These are phyloP conservation scores for Fraxinus greggii DNA, from an alignment of 305 asterid genomes.

Conservation along the genomic window DNA sequence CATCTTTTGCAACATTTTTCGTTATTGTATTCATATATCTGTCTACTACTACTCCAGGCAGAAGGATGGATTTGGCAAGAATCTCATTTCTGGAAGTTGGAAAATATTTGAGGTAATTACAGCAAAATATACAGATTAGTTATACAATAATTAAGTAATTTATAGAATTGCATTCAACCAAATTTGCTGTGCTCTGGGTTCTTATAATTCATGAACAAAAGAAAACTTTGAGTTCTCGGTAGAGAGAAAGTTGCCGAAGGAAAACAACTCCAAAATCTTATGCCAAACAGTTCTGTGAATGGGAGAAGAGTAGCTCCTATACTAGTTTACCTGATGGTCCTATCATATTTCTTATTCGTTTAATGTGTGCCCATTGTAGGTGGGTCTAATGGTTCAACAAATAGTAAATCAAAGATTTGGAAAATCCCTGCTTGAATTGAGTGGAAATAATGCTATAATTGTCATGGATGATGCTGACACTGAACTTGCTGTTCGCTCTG, in stretches of 20 bases:
- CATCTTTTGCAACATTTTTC: background rate
- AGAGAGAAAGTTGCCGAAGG: background rate
- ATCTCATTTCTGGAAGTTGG: background rate
- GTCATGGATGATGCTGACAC: conserved; percentile 94
- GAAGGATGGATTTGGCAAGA: background rate
- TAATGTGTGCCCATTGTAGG: conserved; percentile 44
- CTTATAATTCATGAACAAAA: background rate
- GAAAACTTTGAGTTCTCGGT: background rate
- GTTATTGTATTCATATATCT: background rate
- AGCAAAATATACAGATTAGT: background rate
- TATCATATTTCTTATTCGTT: background rate
- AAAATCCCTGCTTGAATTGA: conserved; percentile 84
- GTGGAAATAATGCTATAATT: conserved; percentile 94
- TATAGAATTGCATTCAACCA: background rate
- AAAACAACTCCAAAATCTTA: background rate
- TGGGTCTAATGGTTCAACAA: conserved; percentile 89
- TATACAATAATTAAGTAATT: background rate
- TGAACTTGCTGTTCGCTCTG: conserved; percentile 91
- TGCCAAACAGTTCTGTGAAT: background rate
- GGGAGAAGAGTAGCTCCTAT: background rate
- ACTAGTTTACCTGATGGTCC: background rate
- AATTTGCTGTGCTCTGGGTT: background rate
- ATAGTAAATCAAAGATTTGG: conserved; percentile 86
- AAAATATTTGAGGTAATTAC: background rate
- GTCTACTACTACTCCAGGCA: background rate